Evolutionary conservation across 1,284 basidiomycete genomes (phyloP), one percentile per base, ranked within the genome.

Genomic region (Rhodotorula sp.): DNA sequence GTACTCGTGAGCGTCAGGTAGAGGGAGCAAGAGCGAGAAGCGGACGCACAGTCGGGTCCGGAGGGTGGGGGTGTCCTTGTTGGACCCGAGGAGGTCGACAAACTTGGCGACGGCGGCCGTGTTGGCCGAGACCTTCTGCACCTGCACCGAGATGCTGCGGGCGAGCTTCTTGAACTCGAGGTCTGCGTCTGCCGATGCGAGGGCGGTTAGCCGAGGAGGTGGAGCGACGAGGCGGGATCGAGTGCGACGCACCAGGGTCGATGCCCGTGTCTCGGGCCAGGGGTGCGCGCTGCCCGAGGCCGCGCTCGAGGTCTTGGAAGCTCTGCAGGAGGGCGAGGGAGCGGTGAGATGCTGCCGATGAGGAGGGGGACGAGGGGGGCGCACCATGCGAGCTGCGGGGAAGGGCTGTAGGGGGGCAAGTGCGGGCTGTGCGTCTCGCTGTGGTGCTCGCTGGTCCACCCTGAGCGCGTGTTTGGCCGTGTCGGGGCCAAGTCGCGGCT

Each of bases 101-200:
- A 96, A 86, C 80, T 93, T 92, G 79, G 93, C 84, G 64, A 99
- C 96, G 19, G 92, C 95, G 78, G 95, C 91, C 10, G 98, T 93
- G 82, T 99, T 99, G 72, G 91, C 88, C 80, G 97, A 96, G 84
- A 99, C 93, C 87, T 98, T 97, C 89, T 99, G 98, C 72, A 97
- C 91, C 81, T 98, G 96, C 23, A 98, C 86, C 2, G 93, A 92
- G 63, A 99, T 85, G 25, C 91, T 90, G 42, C 90, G 89, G 79
- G 97, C 92, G 25, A 97, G 84, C 56, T 85, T 85, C 27, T 87
- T 84, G 82, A 97, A 99, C 54, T 79, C 60, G 41, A 67, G 57
- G 56, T 75, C 75, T 25, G 60, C 79, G 27, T 71, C 75, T 76
- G 67, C 25, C 5, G 69, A 19, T 5, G 19, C 14, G 46, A 68